phyloP scores from a whole-genome alignment of 2,329 filamentous ascomycete genomes.

The Penicillium sp. region DNA sequence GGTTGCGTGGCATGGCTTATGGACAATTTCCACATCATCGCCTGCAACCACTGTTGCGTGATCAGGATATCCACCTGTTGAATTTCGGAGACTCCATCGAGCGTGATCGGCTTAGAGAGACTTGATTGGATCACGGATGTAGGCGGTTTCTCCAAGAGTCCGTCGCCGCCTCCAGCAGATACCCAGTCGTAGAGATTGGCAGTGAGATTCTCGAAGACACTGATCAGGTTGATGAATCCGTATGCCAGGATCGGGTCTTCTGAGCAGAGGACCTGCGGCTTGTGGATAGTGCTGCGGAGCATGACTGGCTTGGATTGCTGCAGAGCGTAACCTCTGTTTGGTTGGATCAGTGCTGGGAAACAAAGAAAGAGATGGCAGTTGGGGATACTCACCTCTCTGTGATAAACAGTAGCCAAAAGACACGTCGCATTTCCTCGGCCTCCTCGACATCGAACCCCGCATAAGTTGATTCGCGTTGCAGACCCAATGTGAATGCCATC shows the following conservation, averaged over 20 bases:
- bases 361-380: not conserved
- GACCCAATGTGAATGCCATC: constrained; percentile 46
- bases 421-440: constrained; percentile 57
- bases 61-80: constrained; percentile 65
- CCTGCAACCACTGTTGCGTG: constrained; percentile 66
- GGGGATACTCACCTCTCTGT: constrained; percentile 56
- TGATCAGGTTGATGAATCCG: constrained; percentile 40
- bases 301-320: constrained; percentile 65
- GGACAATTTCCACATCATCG: constrained; percentile 67
- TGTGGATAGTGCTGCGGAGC: constrained; percentile 61
- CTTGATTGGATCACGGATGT: constrained; percentile 48
- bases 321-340: constrained; percentile 61
- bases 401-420: constrained; percentile 69
- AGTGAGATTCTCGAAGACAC: constrained; percentile 38
- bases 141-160: constrained; percentile 26
- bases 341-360: not conserved
- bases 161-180: constrained; percentile 31
- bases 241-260: constrained; percentile 46
- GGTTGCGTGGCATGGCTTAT: constrained; percentile 62
- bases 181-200: constrained; percentile 38
- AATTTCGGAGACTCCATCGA: constrained; percentile 56
- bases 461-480: constrained; percentile 50
- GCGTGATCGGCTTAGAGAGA: constrained; percentile 51
- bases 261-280: constrained; percentile 58
- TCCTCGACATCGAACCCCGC: constrained; percentile 47